Conservation (phyloP, 2,329 filamentous ascomycete species). For the Trichoderma semiorbis region DNA sequence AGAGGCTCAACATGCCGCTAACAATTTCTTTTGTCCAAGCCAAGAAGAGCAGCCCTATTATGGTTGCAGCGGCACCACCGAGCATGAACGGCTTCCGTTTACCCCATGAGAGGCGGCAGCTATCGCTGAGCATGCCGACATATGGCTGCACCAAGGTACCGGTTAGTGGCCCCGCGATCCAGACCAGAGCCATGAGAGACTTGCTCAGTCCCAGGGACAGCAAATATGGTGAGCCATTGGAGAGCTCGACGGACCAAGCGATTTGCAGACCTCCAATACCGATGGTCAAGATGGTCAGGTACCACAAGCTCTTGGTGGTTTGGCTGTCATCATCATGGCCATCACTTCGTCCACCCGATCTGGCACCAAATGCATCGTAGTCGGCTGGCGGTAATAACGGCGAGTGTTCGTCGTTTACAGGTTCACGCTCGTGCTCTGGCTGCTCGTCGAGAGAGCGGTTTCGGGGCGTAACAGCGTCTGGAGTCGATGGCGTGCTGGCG, state of each 20-base stretch:
- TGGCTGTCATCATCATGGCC: constrained; percentile 38
- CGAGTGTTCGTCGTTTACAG: constrained; percentile 28
- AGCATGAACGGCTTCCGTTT: constrained; percentile 81
- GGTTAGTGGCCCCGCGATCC: constrained; percentile 78
- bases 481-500: constrained; percentile 12
- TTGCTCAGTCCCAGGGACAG: constrained; percentile 79
- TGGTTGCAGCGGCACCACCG: constrained; percentile 63
- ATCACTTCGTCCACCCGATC: constrained; percentile 15
- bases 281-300: constrained; percentile 80
- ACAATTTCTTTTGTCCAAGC: constrained; percentile 75
- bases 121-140: constrained; percentile 76
- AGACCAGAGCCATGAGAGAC: constrained; percentile 76
- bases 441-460: constrained; percentile 22
- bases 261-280: constrained; percentile 87
- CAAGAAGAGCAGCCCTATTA: constrained; percentile 64
- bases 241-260: constrained; percentile 92
- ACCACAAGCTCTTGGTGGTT: constrained; percentile 76
- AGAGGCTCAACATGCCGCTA: constrained; percentile 61
- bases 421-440: constrained; percentile 17
- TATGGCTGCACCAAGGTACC: constrained; percentile 79
- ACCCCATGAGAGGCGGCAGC: constrained; percentile 70
- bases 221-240: constrained; percentile 83
- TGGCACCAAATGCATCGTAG: background rate
- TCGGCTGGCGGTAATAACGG: constrained; percentile 28
- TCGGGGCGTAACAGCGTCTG: constrained; percentile 4